Evolutionary conservation across 139 green algal genomes (phyloP), one percentile per base, ranked within the genome.

Genomic region (Tetraselmis striata): DNA sequence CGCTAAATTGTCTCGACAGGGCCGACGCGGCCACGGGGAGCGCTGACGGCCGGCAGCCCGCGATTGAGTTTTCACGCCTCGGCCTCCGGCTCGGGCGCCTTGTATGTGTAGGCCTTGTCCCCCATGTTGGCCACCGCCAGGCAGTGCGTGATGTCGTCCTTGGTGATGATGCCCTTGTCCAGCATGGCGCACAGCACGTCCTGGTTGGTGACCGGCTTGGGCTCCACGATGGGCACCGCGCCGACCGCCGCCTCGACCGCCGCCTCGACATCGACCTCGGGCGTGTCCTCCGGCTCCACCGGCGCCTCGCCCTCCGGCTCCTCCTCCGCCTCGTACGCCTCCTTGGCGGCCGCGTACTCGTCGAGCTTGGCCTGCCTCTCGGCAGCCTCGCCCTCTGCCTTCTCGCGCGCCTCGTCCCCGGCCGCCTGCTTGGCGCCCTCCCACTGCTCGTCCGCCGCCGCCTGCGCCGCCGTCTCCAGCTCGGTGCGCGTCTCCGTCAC

Each of bases 101-200:
- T 59, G 2, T 75, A 59, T 23, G 77, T 81, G 77, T 81, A 90
- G 1, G 84, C 82, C 30, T 83, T 76, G 32, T 88, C 83, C 11
- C 83, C 83, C 22, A 89, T 77, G 32, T 59, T 29, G 59, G 87
- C 45, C 31, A 91, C 59, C 28, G 89, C 87, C 75, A 92, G 84
- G 30, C 81, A 78, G 74, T 91, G 85, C 59, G 90, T 83, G 11
- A 92, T 86, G 0, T 59, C 75, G 26, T 91, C 89, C 78, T 90
- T 90, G 11, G 83, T 84, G 25, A 93, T 32, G 0, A 81, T 75
- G 22, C 85, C 89, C 83, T 89, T 83, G 31, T 93, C 88, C 29
- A 93, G 25, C 82, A 93, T 75, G 2, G 84, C 83, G 30, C 79
- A 86, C 31, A 93, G 75, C 28, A 93, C 85, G 29, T 93, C 90